Base-by-base conservation (phyloP, 257 asterid species). In the Eustoma russellianum region DNA sequence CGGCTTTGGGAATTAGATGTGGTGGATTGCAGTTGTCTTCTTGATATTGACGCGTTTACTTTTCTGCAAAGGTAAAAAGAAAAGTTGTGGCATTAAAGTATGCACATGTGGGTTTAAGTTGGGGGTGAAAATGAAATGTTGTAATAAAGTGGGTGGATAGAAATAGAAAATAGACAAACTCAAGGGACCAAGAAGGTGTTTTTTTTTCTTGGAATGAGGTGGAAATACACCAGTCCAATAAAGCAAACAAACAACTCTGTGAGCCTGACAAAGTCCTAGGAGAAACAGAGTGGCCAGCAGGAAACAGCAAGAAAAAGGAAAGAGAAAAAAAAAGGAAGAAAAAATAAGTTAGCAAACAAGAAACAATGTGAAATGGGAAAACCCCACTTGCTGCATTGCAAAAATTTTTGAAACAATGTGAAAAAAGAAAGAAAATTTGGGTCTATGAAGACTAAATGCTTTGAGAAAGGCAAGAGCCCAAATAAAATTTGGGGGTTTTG, bases 31-130 rank as follows among this genome's bases (percentile, higher is more conserved):
- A 77, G 46, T 18, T 72, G 66, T 50, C 93, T 80, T 62, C 83
- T 76, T 11, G 82, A 74, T 7, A 80, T 41, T 0, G 95, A 86
- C 48, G 62, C 83, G 53, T 81, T 79, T 18, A 90, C 93, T 59
- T 54, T 77, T 73, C 97, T 90, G 76, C 15, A 30, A n/a, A 13
- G 46, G 53, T 28, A 9, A 41, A 33, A 38, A 24, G 56, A 56
- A 55, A 41, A 67, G 50, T 18, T 48, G 48, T 47, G 56, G 43
- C 30, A 10, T 7, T 11, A 7, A 38, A 38, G 1, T 35, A 5
- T 4, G 12, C 43, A 38, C 43, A 38, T 38, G 43, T 11, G 12
- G 43, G 5, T 16, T 5, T 10, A 48, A 15, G 43, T 38, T 38
- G 2, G 30, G 30, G 30, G 2, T 24, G 1, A 38, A 38, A 38